phyloP scores from a whole-genome alignment of 805 yeast genomes.

The Candida pseudofarinosa region DNA sequence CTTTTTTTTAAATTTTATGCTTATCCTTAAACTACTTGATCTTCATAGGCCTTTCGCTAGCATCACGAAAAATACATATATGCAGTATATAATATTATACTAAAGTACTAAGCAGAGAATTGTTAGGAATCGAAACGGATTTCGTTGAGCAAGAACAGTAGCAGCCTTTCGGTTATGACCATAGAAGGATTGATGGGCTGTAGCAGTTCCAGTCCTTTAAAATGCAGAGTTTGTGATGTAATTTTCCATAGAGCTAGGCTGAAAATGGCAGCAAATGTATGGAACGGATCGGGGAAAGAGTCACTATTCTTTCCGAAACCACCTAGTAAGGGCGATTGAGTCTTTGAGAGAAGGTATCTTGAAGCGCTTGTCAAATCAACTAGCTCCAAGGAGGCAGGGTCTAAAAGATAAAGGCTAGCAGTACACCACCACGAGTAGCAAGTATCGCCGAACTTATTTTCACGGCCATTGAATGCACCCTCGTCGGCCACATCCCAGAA shows the following conservation, averaged over 20 bases:
- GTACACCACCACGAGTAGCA: conserved; percentile 86
- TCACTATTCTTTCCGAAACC: conserved; percentile 72
- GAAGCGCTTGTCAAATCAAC: conserved; percentile 32
- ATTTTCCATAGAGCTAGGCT: conserved; percentile 16
- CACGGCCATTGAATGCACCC: conserved; percentile 86
- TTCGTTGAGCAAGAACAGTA: conserved; percentile 5
- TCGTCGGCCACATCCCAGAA: conserved; percentile 41
- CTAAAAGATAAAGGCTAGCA: conserved; percentile 51
- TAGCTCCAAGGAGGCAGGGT: conserved; percentile 17
- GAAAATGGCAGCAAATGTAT: conserved; percentile 59
- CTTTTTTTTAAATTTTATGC: background rate
- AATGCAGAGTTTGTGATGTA: conserved; percentile 1
- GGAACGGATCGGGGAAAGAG: conserved; percentile 68
- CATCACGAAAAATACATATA: background rate
- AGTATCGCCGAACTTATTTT: conserved; percentile 80
- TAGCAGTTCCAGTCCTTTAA: conserved; percentile 8
- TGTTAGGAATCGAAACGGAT: conserved; percentile 2
- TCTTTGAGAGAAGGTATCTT: conserved; percentile 45
- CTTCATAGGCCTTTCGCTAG: background rate
- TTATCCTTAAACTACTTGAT: background rate
- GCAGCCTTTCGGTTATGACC: conserved; percentile 18
- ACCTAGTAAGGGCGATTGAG: conserved; percentile 64
- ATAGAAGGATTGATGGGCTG: conserved; percentile 23
- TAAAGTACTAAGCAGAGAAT: too few species aligned
- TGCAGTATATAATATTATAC: background rate